Conservation (phyloP, 2,329 filamentous ascomycete genomes). For the Trichoderma citrinoviride region DNA sequence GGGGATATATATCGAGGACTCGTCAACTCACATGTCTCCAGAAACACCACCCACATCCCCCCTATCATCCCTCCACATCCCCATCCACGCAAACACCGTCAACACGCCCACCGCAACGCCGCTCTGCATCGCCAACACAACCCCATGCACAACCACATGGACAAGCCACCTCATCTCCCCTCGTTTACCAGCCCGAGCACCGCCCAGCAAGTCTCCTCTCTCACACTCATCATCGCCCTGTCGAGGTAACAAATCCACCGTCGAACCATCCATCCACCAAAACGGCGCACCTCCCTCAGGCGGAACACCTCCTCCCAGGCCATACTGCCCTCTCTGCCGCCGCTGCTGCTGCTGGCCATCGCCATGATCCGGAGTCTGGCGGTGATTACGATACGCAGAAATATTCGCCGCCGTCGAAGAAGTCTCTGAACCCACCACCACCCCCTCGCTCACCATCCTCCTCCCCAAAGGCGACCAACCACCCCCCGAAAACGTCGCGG, state of each 20-base stretch:
- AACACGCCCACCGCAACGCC: slow-evolving; percentile 29
- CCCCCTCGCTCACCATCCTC: too few relatives aligned
- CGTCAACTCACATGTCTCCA: slow-evolving; percentile 24
- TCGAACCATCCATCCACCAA: neutral
- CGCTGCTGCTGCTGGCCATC: neutral
- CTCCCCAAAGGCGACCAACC: neutral
- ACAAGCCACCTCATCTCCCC: slow-evolving; percentile 21
- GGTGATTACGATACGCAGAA: neutral
- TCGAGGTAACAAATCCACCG: neutral
- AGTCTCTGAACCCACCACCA: neutral
- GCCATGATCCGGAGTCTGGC: neutral
- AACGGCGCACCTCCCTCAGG: neutral
- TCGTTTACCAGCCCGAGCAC: too few relatives aligned
- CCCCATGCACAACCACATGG: slow-evolving; percentile 27
- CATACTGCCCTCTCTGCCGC: neutral
- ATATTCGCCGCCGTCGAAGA: neutral
- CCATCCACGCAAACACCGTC: slow-evolving; percentile 30
- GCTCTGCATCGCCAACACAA: slow-evolving; percentile 32
- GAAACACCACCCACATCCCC: slow-evolving; percentile 27
- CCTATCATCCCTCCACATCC: slow-evolving; percentile 27
- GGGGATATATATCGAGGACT: too few relatives aligned
- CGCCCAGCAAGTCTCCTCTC: neutral
- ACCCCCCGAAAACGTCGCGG: neutral
- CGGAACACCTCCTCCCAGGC: neutral
- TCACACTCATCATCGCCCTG: neutral